Conservation (phyloP, 148 eudicot species). For the Nepenthes mirabilis region DNA sequence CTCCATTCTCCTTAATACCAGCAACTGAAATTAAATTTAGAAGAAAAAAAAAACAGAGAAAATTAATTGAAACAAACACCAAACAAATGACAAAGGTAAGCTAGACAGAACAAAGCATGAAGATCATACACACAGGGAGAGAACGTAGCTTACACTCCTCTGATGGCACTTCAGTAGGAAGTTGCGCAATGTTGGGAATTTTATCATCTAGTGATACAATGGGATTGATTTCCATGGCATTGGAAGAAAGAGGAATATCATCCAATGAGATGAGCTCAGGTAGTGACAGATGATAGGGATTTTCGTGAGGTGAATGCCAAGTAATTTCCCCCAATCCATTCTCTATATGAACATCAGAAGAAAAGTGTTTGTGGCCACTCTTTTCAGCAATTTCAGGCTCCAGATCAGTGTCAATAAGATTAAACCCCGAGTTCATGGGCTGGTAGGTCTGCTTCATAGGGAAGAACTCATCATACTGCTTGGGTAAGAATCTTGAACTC, state of each 20-base stretch:
- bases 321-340: constrained; percentile 20
- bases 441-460: constrained; percentile 10
- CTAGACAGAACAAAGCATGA: too few species aligned
- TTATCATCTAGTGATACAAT: constrained; percentile 2
- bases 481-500: constrained; percentile 9
- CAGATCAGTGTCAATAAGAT: constrained; percentile 5
- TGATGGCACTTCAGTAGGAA: constrained; percentile 11
- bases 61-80: constrained; percentile 1
- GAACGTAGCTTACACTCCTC: constrained; percentile 16
- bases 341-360: constrained; percentile 13
- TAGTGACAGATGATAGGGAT: constrained; percentile 7
- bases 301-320: constrained; percentile 21
- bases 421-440: background rate
- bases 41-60: constrained; percentile 2
- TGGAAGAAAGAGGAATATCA: constrained; percentile 22
- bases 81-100: background rate
- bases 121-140: too few species aligned
- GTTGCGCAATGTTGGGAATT: constrained; percentile 1
- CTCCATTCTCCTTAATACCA: constrained; percentile 17
- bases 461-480: constrained; percentile 8
- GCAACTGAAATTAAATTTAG: constrained; percentile 16
- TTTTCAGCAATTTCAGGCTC: constrained; percentile 17
- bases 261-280: constrained; percentile 25
- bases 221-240: constrained; percentile 8
- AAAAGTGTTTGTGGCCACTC: constrained; percentile 8